These are phyloP conservation scores for Cenchrus fungigraminus DNA, from an alignment of 176 grass and related monocot genomes.

Conservation along the genomic window DNA sequence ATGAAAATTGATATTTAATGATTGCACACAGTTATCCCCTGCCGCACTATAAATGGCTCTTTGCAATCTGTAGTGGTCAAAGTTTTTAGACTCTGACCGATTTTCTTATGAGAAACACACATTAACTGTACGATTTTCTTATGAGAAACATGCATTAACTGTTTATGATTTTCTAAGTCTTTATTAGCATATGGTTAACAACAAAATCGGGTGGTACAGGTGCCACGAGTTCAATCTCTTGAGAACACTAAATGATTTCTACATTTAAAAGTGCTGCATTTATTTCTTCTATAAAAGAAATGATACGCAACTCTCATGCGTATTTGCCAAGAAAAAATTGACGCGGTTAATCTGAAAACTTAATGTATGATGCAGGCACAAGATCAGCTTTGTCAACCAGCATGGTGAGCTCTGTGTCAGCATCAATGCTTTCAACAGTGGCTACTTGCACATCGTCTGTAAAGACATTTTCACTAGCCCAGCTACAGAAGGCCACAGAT, in stretches of 20 bases:
- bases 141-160: neutral
- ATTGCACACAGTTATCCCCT: neutral
- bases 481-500: constrained; percentile 86
- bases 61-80: neutral
- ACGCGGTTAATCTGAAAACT: constrained; percentile 26
- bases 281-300: neutral
- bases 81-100: too few species aligned
- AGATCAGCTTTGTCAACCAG: constrained; percentile 76
- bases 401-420: constrained; percentile 66
- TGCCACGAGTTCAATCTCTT: neutral
- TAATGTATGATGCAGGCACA: constrained; percentile 53
- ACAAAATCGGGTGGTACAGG: neutral
- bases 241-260: neutral
- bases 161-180: neutral
- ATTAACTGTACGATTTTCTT: neutral
- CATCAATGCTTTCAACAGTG: constrained; percentile 69
- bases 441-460: constrained; percentile 73
- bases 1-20: constrained; percentile 13
- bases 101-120: neutral
- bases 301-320: too few species aligned
- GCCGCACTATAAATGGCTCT: constrained; percentile 11
- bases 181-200: neutral
- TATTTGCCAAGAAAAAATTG: neutral
- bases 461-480: constrained; percentile 70
- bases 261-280: neutral